Evolutionary conservation across 2,329 filamentous ascomycete species (phyloP).

Genomic region (Ophiostoma ulmi): DNA sequence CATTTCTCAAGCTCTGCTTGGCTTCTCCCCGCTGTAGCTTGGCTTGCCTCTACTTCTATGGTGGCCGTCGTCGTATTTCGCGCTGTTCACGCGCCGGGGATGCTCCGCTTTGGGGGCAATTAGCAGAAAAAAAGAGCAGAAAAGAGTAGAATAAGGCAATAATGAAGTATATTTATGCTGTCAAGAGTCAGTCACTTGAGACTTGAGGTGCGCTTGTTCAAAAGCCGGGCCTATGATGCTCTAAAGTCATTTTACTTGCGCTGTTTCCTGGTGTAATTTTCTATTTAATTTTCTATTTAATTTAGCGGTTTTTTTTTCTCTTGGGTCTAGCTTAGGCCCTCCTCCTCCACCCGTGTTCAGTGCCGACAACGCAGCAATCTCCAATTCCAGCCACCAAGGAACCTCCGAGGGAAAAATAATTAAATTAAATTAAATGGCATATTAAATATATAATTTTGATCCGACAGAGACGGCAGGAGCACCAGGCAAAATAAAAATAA

Average conservation of each 20-base stretch:
- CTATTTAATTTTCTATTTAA: neutral
- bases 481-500: neutral
- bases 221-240: neutral
- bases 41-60: neutral
- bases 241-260: neutral
- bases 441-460: neutral
- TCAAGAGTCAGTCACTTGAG: neutral
- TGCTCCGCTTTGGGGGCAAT: slow-evolving; percentile 10
- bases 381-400: neutral
- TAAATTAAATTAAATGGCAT: neutral
- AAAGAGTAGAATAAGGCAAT: neutral
- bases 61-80: slow-evolving; percentile 2
- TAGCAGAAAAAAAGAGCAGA: neutral
- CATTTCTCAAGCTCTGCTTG: neutral
- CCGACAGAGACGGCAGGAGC: neutral
- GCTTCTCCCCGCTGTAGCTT: slow-evolving; percentile 14
- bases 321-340: neutral
- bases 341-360: neutral
- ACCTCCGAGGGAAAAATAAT: slow-evolving; percentile 4
- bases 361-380: slow-evolving; percentile 12
- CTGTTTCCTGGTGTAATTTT: neutral
- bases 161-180: neutral
- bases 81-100: slow-evolving; percentile 3
- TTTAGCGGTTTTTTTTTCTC: neutral
- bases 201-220: neutral